Percentiles rank a stretch among this genome's conserved stretches.
Conservation (phyloP, 331 rosid species). For the Cydonia oblonga region DNA sequence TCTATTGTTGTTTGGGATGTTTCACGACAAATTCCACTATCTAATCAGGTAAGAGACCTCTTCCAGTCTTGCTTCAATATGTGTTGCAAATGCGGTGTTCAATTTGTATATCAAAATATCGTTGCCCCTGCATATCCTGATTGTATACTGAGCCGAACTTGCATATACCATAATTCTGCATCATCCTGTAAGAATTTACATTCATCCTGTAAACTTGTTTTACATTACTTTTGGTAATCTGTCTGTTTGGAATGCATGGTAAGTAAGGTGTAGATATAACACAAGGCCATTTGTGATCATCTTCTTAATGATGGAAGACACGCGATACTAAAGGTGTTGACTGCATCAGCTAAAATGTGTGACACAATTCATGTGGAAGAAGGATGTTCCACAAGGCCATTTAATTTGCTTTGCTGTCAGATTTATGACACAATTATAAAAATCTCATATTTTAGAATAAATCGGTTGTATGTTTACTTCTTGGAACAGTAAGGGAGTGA, state of each 20-base stretch:
- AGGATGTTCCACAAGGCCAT: not conserved
- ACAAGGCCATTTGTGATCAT: not conserved
- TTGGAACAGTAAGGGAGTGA: not conserved
- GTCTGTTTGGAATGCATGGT: not conserved
- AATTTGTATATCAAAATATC: not conserved
- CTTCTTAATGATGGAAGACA: not conserved
- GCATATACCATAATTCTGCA: not conserved
- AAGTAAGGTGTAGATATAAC: not conserved
- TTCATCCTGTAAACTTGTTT: not conserved
- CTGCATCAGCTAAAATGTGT: not conserved
- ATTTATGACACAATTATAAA: not conserved
- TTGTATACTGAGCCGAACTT: not conserved
- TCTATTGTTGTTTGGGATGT: slow-evolving; percentile 87
- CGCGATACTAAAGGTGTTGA: not conserved
- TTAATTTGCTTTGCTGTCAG: not conserved
- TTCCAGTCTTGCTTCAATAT: not conserved
- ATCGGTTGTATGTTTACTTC: not conserved
- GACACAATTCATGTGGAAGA: not conserved
- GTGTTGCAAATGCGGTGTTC: not conserved
- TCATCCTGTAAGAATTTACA: not conserved
- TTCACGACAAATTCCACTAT: slow-evolving; percentile 61
- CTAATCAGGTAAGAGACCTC: slow-evolving; percentile 60
- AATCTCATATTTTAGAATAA: not conserved
- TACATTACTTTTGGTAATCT: not conserved
- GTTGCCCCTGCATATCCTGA: not conserved